A percentile compares a stretch with the other conserved stretches of the same genome.
Evolutionary conservation across 176 grass and related monocot genomes (phyloP).

Genomic region (Elaeis guineensis): DNA sequence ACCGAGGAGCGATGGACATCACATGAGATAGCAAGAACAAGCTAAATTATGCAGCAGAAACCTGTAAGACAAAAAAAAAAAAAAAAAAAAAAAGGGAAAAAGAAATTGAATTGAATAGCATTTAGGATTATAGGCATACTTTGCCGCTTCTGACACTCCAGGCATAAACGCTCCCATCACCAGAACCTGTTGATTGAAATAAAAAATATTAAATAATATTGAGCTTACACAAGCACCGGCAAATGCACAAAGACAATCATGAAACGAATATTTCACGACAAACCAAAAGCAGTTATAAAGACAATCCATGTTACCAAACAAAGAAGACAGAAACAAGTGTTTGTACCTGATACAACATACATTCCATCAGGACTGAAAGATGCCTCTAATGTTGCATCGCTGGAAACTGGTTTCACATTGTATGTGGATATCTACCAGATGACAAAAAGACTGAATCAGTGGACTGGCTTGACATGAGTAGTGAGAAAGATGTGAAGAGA

Average conservation of each 20-base stretch:
- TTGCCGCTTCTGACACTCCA: slow-evolving; percentile 89
- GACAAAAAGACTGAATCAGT: not conserved
- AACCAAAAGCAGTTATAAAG: not conserved
- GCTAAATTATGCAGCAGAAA: not conserved
- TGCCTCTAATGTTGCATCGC: slow-evolving; percentile 69
- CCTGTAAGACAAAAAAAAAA: not conserved
- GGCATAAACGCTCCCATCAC: slow-evolving; percentile 92
- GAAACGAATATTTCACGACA: too few relatives aligned
- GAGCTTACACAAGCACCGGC: too few relatives aligned
- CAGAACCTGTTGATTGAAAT: slow-evolving; percentile 49
- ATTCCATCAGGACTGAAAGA: slow-evolving; percentile 97
- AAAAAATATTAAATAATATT: not conserved
- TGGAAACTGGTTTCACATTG: slow-evolving; percentile 79
- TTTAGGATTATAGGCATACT: slow-evolving; percentile 26
- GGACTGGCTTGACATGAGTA: too few relatives aligned
- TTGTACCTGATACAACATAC: slow-evolving; percentile 76
- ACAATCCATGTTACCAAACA: not conserved
- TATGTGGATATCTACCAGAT: slow-evolving; percentile 50
- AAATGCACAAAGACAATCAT: too few relatives aligned
- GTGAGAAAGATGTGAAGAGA: too few relatives aligned
- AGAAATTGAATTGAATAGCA: not conserved
- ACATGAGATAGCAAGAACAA: too few relatives aligned
- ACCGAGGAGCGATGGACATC: too few relatives aligned
- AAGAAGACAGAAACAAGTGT: not conserved
- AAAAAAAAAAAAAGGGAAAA: not conserved